Base-by-base conservation (phyloP, 306 rosid genomes). In the Lablab purpureus region DNA sequence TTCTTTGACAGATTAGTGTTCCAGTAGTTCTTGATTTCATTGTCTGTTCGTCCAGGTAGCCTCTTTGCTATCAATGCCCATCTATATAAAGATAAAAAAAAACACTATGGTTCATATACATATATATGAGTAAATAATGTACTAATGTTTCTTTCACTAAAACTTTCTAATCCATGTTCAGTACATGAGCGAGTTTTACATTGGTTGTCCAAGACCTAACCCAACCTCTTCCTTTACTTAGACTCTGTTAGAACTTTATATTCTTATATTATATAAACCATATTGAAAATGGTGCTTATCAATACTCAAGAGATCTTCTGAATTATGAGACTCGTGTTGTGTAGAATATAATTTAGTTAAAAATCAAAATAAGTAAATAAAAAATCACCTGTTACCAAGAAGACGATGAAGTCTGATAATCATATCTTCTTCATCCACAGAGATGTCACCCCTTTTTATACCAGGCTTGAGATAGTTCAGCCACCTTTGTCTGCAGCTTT, bases 21-120 rank as follows among this genome's bases (percentile, higher is more conserved):
- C 97, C 97, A 92, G 15, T 90, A 88, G 58, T 92, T 92, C 72
- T 92, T 92, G 43, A 92, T 89, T 89, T 92, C 97, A 83, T 90
- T 92, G 87, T 92, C 95, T 77, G 97, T 92, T 90, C 97, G 88
- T 79, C 97, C 95, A 0, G 97, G 97, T 40, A 92, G 87, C 81
- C 95, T 87, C 70, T 88, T 91, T 6, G 97, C 97, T 58, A 92
- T 92, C 82, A 92, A 66, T 17, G 93, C 86, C 95, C 97, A 92
- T 83, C 97, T 92, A 73, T 37, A 80, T 18, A 41, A 11, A 41
- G 1, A 41, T 15, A 7, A 27, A 52, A 45, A 30, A 60, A 45
- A 30, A 15, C 25, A 47, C 8, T 23, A 25, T 28, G 40, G 12
- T 60, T 27, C 14, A 6, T 59, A 25, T 11, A 12, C 28, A 52